Conservation (phyloP, 148 eudicot genomes). For the Vaccinium corymbosum region DNA sequence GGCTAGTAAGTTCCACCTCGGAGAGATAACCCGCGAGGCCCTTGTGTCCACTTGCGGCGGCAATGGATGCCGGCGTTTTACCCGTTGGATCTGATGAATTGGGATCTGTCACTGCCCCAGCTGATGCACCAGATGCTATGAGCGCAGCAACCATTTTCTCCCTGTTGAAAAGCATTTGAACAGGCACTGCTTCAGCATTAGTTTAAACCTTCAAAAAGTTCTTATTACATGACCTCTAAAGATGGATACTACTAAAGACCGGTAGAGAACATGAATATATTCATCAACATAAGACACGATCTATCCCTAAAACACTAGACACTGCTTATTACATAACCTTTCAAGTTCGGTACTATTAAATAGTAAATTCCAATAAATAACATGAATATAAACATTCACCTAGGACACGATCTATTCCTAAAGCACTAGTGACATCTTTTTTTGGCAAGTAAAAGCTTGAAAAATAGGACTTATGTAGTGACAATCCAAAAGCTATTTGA, state of each 20-base stretch:
- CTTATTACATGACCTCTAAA: background rate
- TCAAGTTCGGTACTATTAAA: background rate
- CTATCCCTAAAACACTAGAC: background rate
- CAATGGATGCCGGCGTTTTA: slow-evolving; percentile 80
- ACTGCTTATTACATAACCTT: background rate
- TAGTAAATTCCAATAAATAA: background rate
- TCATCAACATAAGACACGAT: background rate
- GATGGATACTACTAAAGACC: background rate
- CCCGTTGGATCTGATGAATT: slow-evolving; percentile 66
- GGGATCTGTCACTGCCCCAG: slow-evolving; percentile 90
- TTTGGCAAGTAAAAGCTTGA: background rate
- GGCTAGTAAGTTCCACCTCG: slow-evolving; percentile 76
- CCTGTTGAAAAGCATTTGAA: slow-evolving; percentile 34
- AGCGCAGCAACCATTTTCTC: slow-evolving; percentile 93
- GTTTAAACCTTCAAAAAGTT: background rate
- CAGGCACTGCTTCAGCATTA: background rate
- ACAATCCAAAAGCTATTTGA: background rate
- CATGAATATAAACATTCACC: background rate
- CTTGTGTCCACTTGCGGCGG: slow-evolving; percentile 61
- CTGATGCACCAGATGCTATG: slow-evolving; percentile 83
- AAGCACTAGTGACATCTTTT: background rate
- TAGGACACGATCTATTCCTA: background rate
- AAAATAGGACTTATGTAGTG: background rate
- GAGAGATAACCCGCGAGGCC: slow-evolving; percentile 97
- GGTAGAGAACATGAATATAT: background rate